A percentile compares a stretch with the other conserved stretches of the same genome.
Conservation (phyloP, 768 basidiomycete species). For the Gyrodon lividus region DNA sequence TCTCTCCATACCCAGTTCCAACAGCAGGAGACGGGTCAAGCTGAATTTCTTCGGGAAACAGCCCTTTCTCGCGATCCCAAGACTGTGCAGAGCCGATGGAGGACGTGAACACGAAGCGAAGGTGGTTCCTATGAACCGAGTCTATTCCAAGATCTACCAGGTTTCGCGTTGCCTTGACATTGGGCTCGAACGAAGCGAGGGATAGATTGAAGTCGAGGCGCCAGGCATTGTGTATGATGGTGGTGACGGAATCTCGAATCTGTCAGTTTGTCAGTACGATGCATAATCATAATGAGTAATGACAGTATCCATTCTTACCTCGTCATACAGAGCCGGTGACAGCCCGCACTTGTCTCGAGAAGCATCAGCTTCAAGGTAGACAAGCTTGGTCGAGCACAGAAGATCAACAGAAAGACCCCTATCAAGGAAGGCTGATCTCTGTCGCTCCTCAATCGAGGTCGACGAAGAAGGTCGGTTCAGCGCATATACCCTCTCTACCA, state of each 20-base stretch:
- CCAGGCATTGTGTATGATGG: conserved; percentile 41
- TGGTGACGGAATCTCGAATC: conserved; percentile 25
- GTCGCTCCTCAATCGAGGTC: conserved; percentile 23
- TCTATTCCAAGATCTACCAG: conserved; percentile 33
- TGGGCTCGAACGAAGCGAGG: conserved; percentile 36
- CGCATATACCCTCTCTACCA: conserved; percentile 33
- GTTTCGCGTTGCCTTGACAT: conserved; percentile 33
- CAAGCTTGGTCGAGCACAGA: conserved; percentile 33
- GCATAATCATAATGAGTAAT: neutral
- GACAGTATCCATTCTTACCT: conserved; percentile 22
- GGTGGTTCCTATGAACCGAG: conserved; percentile 14
- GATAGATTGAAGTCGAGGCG: conserved; percentile 41
- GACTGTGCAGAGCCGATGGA: conserved; percentile 20
- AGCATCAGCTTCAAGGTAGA: conserved; percentile 39
- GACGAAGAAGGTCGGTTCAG: conserved; percentile 29
- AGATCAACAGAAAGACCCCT: conserved; percentile 32
- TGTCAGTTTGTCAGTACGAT: neutral
- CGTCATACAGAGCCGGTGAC: conserved; percentile 19
- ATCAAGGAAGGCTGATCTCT: conserved; percentile 36
- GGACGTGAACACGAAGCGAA: conserved; percentile 28
- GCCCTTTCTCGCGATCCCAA: conserved; percentile 27
- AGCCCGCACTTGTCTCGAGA: conserved; percentile 33
- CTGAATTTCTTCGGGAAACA: conserved; percentile 38
- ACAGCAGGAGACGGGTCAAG: conserved; percentile 26
- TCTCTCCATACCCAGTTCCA: conserved; percentile 37